Evolutionary conservation across 495 filamentous ascomycete genomes (phyloP).

Genomic region (Aspergillus leporis): DNA sequence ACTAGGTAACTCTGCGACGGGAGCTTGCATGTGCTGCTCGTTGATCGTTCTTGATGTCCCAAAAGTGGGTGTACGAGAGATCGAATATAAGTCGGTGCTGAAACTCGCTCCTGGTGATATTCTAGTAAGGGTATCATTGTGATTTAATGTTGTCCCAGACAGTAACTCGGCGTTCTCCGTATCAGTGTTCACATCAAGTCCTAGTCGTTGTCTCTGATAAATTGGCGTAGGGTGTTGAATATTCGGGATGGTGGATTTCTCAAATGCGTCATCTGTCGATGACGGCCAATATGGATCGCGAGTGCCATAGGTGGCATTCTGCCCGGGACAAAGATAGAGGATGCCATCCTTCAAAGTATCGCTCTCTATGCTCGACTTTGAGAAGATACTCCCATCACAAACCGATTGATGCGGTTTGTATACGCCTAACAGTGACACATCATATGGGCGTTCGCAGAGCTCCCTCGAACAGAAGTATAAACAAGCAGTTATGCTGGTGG

Average conservation of each 20-base stretch:
- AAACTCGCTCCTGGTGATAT: conserved; percentile 25
- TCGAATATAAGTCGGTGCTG: conserved; percentile 23
- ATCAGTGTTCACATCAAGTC: conserved; percentile 31
- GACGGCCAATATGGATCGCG: conserved; percentile 33
- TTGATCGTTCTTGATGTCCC: conserved; percentile 23
- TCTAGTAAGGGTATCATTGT: conserved; percentile 26
- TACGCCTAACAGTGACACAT: conserved; percentile 42
- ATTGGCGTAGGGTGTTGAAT: conserved; percentile 39
- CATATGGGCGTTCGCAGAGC: conserved; percentile 44
- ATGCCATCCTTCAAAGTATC: conserved; percentile 47
- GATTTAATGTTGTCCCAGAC: conserved; percentile 32
- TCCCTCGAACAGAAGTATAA: conserved; percentile 43
- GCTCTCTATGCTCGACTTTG: conserved; percentile 41
- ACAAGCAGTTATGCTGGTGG: conserved; percentile 36
- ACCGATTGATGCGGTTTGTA: conserved; percentile 26
- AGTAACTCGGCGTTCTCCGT: conserved; percentile 32
- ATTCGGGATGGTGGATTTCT: conserved; percentile 32
- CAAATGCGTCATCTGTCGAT: conserved; percentile 26
- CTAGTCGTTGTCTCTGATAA: conserved; percentile 34
- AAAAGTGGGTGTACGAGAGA: conserved; percentile 37
- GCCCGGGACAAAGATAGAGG: conserved; percentile 40
- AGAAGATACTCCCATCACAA: conserved; percentile 39
- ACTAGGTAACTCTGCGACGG: conserved; percentile 27
- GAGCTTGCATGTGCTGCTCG: conserved; percentile 18
- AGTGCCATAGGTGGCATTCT: conserved; percentile 32